Evolutionary conservation across 768 basidiomycete species (phyloP), one percentile per base, ranked within the genome.

Genomic region (Amanita fuliginea): DNA sequence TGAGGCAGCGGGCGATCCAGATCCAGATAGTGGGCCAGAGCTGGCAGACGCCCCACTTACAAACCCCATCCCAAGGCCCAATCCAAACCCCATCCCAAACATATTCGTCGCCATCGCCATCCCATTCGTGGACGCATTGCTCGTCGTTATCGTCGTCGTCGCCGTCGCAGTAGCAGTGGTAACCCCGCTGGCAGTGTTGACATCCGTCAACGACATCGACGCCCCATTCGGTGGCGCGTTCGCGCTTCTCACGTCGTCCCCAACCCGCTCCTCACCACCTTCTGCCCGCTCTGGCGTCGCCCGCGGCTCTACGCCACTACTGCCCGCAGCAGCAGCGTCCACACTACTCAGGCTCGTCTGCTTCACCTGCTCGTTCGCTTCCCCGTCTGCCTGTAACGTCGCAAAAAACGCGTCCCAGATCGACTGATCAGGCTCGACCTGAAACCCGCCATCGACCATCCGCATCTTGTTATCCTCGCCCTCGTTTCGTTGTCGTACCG

Each of bases 31-130:
- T 4, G 32, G 13, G 4, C 32, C 32, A 11, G 32, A 11, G 32
- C 32, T 32, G 32, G 32, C 32, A 32, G 32, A 32, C 3, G 11
- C 43, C 16, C 49, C 49, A 9, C 49, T 43, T 8, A 50, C 49
- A 19, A 50, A 52, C 26, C 51, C 49, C 47, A 42, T 46, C 42
- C 32, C 55, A 49, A 36, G 36, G 18, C 47, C 42, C 30, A 55
- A 43, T 24, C 54, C 47, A 60, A 56, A 47, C 47, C 58, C 43
- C 61, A 63, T 39, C 57, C 63, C 56, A 46, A 62, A 49, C 62
- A 64, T 52, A 47, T 57, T 47, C 52, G 54, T 47, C 6, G 47
- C 46, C 52, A 48, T 24, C 45, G 13, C 28, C n/a, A 34, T 40
- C 14, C 30, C 33, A 13, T 30, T 45, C 33, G n/a, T 16, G 16